Base-by-base conservation (phyloP, 75 land plant genomes). In the Pinus taeda region DNA sequence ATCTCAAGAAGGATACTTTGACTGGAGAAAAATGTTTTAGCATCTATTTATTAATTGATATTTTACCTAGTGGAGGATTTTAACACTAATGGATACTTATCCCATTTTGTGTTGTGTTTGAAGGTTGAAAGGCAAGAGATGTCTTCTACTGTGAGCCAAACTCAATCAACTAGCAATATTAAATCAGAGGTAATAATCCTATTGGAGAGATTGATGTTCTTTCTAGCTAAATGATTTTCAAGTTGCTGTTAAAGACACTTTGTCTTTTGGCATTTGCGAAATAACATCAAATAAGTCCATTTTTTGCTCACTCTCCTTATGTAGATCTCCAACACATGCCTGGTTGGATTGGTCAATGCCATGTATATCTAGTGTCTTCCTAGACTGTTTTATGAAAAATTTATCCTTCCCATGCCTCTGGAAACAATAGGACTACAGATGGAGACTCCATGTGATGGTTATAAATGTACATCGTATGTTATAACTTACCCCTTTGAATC, bases 181-280 rank as follows among this genome's bases (percentile, higher is more conserved):
- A 69, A 69, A 69, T 69, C 71, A 39, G 71, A 69, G 71, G 71
- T 69, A 69, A 69, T 20, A 30, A 18, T 36, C n/a, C 39, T 18
- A 37, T 1, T n/a, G n/a, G 45, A 6, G n/a, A 33, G 20, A 39
- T 42, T n/a, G 33, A 69, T 42, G 42, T 69, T 37, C 21, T 11
- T 6, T 42, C 5, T 9, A 18, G n/a, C 21, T 36, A n/a, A 8
- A 18, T 39, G n/a, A 18, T 7, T 37, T 9, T 42, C 9, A 8
- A 39, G 24, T 20, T 13, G 3, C 20, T 37, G 37, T 30, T 30
- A 33, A 30, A 30, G 30, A 30, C 39, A 12, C 4, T 65, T 33
- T 33, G 37, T 65, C 37, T 15, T 22, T 33, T 64, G 30, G 13
- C 4, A 36, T 24, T 26, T 15, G 5, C 30, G 65, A 13, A 63